A percentile compares a stretch with the other conserved stretches of the same genome.
phyloP scores from a whole-genome alignment of 164 flowering plant genomes.

The Protea cynaroides region DNA sequence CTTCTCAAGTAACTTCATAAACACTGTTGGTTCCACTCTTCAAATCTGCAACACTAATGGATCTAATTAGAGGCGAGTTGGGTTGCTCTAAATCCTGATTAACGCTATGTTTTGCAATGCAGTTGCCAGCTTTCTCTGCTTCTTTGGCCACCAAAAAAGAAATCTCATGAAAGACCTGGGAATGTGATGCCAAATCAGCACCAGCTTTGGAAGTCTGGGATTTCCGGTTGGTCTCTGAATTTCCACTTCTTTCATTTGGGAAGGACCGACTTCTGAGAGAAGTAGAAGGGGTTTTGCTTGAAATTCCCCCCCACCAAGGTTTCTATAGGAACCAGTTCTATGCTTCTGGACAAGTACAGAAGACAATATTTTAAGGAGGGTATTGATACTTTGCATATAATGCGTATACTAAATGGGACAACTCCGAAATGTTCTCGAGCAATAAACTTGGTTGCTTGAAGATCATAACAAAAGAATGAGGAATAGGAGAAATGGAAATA shows the following conservation, averaged over 20 bases:
- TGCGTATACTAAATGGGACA: no score
- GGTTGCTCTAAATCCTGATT: conserved; percentile 22
- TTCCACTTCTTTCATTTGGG: conserved; percentile 21
- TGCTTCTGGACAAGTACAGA: conserved; percentile 50
- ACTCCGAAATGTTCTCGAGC: no score
- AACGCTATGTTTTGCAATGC: conserved; percentile 31
- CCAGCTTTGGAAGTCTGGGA: conserved; percentile 22
- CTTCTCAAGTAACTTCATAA: conserved; percentile 16
- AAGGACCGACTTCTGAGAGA: conserved; percentile 16
- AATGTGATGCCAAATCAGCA: conserved; percentile 11
- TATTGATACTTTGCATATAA: background rate
- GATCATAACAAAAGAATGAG: no score
- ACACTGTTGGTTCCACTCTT: conserved; percentile 4
- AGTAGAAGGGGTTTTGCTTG: conserved; percentile 36
- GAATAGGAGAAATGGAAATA: no score
- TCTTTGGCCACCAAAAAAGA: conserved; percentile 18
- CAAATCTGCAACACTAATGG: conserved; percentile 8
- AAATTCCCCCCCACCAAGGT: conserved; percentile 51
- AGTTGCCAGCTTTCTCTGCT: conserved; percentile 18
- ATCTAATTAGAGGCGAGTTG: conserved; percentile 10
- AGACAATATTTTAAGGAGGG: background rate
- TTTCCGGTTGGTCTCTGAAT: conserved; percentile 14
- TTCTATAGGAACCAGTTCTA: conserved; percentile 53
- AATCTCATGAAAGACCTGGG: conserved; percentile 14
- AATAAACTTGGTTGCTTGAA: no score